Percentiles rank a stretch among this genome's conserved stretches.
Evolutionary conservation across 768 basidiomycete species (phyloP).

Genomic region (Mycena maculata): DNA sequence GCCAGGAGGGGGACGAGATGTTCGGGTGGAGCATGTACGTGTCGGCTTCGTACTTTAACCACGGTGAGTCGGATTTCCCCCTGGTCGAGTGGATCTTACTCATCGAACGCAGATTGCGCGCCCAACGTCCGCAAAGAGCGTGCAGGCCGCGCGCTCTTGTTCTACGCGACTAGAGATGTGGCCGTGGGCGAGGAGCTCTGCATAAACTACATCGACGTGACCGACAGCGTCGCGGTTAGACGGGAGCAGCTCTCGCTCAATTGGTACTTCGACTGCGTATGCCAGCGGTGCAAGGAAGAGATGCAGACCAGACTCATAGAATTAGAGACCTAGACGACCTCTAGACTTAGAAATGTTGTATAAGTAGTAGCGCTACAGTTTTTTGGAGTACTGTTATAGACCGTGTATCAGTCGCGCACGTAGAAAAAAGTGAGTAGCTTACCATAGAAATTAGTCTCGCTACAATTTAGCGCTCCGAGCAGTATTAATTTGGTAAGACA

Average conservation of each 20-base stretch:
- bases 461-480: conserved; percentile 18
- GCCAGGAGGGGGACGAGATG: conserved; percentile 64
- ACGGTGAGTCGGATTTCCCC: conserved; percentile 56
- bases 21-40: conserved; percentile 74
- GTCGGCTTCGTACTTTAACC: conserved; percentile 75
- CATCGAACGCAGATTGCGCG: conserved; percentile 49
- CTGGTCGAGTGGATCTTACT: background rate
- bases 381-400: too few species aligned
- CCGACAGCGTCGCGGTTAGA: conserved; percentile 33
- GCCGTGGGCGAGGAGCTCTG: conserved; percentile 57
- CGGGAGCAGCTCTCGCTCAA: conserved; percentile 33
- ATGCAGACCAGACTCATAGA: conserved; percentile 6
- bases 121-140: conserved; percentile 57
- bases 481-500: conserved; percentile 30
- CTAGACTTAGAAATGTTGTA: background rate
- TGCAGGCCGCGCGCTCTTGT: conserved; percentile 49
- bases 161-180: conserved; percentile 51
- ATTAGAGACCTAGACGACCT: background rate
- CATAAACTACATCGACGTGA: conserved; percentile 55
- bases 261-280: conserved; percentile 42
- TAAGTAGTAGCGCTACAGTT: too few species aligned
- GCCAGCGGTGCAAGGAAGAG: conserved; percentile 38
- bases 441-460: too few species aligned
- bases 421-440: too few species aligned
- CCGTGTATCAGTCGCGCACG: too few species aligned